phyloP scores from a whole-genome alignment of 2,329 filamentous ascomycete species.

The Cytospora paraplurivora region DNA sequence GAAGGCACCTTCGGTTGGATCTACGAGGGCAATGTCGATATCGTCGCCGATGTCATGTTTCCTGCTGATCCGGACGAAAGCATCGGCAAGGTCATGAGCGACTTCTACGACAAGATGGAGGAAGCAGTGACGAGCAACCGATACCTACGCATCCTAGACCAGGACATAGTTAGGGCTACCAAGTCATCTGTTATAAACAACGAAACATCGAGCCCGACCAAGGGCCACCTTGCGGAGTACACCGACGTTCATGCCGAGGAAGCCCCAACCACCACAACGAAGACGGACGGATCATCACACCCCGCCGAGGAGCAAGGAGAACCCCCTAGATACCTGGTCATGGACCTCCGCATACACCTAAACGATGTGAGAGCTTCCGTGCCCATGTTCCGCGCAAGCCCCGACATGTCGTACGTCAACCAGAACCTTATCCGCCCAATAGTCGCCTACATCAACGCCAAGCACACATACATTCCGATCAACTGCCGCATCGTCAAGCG shows the following conservation, averaged over 20 bases:
- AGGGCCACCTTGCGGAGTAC: conserved; percentile 22
- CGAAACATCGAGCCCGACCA: conserved; percentile 12
- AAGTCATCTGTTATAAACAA: conserved; percentile 32
- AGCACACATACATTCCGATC: conserved; percentile 92
- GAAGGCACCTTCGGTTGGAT: conserved; percentile 98
- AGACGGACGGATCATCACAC: conserved; percentile 10
- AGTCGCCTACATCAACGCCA: conserved; percentile 96
- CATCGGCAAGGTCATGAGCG: conserved; percentile 91
- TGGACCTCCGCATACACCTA: conserved; percentile 92
- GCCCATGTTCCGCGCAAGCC: conserved; percentile 75
- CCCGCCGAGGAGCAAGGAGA: conserved; percentile 44
- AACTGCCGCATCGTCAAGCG: conserved; percentile 93
- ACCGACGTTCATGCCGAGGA: conserved; percentile 24
- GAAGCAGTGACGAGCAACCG: conserved; percentile 83
- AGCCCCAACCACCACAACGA: conserved; percentile 19
- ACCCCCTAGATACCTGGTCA: conserved; percentile 79
- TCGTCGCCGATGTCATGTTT: conserved; percentile 93
- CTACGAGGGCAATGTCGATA: conserved; percentile 94
- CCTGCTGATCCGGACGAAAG: conserved; percentile 85
- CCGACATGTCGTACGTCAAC: conserved; percentile 91
- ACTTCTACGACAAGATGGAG: conserved; percentile 95
- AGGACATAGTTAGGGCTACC: conserved; percentile 37
- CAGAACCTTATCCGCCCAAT: conserved; percentile 94
- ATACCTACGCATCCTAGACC: conserved; percentile 61
- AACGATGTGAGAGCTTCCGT: conserved; percentile 94